A percentile compares a stretch with the other conserved stretches of the same genome.
Conservation (phyloP, 805 yeast genomes). For the Suhomyces faveliae region DNA sequence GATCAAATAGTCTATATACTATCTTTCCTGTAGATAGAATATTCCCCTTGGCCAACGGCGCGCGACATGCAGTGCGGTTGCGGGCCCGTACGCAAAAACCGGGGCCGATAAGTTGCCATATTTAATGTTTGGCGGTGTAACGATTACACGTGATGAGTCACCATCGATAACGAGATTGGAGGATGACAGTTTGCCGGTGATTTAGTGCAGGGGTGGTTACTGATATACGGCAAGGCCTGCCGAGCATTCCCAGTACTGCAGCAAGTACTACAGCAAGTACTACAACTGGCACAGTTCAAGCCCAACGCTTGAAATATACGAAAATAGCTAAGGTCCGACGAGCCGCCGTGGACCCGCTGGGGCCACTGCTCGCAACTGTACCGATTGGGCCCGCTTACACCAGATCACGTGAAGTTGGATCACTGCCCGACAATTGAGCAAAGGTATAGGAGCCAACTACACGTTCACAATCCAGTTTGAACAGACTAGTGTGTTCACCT, state of each 20-base stretch:
- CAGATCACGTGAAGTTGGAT: conserved; percentile 3
- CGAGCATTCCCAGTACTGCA: too few species aligned
- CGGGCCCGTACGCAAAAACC: not conserved
- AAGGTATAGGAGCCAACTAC: not conserved
- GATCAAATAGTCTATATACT: too few species aligned
- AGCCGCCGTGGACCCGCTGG: not conserved
- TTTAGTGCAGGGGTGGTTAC: not conserved
- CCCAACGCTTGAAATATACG: not conserved
- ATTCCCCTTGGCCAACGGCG: not conserved
- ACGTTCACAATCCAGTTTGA: not conserved
- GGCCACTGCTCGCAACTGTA: not conserved
- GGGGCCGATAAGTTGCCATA: not conserved
- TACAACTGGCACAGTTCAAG: not conserved
- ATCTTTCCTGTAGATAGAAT: not conserved
- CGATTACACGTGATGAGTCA: not conserved
- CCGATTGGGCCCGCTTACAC: conserved; percentile 4
- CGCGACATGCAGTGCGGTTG: not conserved
- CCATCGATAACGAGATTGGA: not conserved
- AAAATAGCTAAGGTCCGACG: not conserved
- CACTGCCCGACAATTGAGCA: not conserved
- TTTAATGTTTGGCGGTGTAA: not conserved
- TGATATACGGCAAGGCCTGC: not conserved
- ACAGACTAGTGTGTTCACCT: too few species aligned
- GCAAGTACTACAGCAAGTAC: not conserved
- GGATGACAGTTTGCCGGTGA: not conserved